Percentiles rank a stretch among this genome's conserved stretches.
Conservation (phyloP, 176 grass and related monocot species). For the Phyllostachys edulis region DNA sequence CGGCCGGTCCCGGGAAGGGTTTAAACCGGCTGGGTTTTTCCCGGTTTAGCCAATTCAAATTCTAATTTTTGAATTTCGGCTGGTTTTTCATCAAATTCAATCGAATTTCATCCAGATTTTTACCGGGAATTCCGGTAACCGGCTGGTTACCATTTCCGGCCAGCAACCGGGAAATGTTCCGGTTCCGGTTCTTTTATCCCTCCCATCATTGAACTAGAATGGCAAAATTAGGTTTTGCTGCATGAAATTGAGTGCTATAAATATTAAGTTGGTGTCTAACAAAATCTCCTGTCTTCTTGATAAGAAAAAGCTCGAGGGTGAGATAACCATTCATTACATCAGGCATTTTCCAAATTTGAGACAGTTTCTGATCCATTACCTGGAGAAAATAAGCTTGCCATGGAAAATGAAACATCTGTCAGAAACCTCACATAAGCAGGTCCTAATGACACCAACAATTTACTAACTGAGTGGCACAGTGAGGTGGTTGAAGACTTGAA, state of each 20-base stretch:
- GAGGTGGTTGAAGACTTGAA: slow-evolving; percentile 34
- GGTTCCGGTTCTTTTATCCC: too few species aligned
- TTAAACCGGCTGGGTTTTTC: too few species aligned
- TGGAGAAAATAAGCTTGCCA: slow-evolving; percentile 11
- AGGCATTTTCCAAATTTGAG: background rate
- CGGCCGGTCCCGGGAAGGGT: too few species aligned
- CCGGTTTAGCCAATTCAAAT: too few species aligned
- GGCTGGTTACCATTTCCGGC: too few species aligned
- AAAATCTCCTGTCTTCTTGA: background rate
- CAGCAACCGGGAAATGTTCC: too few species aligned
- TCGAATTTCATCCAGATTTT: too few species aligned
- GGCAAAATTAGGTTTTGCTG: background rate
- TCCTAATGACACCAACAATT: slow-evolving; percentile 32
- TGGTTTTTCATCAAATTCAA: too few species aligned
- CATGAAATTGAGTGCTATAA: slow-evolving; percentile 10
- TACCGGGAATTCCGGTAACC: too few species aligned
- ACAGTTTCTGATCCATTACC: slow-evolving; percentile 29
- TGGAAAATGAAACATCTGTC: slow-evolving; percentile 2
- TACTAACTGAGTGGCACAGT: slow-evolving; percentile 20
- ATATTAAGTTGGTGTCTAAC: background rate
- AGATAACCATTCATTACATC: background rate
- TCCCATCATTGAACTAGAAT: background rate
- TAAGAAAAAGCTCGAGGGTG: background rate
- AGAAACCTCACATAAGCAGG: slow-evolving; percentile 15
- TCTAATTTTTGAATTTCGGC: too few species aligned